Evolutionary conservation across 257 asterid genomes (phyloP).

Genomic region (Linaria vulgaris): DNA sequence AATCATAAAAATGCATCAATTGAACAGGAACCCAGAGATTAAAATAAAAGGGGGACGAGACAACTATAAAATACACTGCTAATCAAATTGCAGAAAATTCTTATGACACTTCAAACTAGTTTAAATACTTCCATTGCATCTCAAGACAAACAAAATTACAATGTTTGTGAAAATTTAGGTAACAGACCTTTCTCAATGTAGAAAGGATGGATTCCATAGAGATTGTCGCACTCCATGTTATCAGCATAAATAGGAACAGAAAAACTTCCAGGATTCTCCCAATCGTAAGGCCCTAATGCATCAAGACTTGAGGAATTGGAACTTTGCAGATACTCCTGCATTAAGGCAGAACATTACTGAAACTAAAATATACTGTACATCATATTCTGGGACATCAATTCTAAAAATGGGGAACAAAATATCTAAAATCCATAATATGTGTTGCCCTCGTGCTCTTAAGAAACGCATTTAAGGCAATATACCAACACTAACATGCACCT

Average conservation of each 20-base stretch:
- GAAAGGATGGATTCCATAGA: slow-evolving; percentile 90
- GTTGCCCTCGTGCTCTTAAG: too few relatives aligned
- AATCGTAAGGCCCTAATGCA: slow-evolving; percentile 60
- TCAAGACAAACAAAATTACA: background rate
- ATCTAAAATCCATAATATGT: slow-evolving; percentile 6
- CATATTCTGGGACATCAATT: background rate
- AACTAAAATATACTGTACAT: too few relatives aligned
- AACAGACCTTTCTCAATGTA: slow-evolving; percentile 75
- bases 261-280: slow-evolving; percentile 55
- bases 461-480: background rate
- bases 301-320: slow-evolving; percentile 44
- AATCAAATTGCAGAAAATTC: too few relatives aligned
- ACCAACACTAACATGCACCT: too few relatives aligned
- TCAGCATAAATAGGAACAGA: slow-evolving; percentile 37
- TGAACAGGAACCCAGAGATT: too few relatives aligned
- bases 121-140: too few relatives aligned
- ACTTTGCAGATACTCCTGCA: slow-evolving; percentile 50
- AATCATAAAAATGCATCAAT: too few relatives aligned
- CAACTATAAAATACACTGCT: too few relatives aligned
- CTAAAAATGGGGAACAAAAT: slow-evolving; percentile 1
- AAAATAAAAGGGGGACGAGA: too few relatives aligned
- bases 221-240: slow-evolving; percentile 55
- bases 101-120: too few relatives aligned
- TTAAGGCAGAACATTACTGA: slow-evolving; percentile 13
- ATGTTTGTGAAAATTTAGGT: slow-evolving; percentile 8